These are phyloP conservation scores for Bipolaris sorokiniana DNA, from an alignment of 2,329 filamentous ascomycete species.

Conservation along the genomic window DNA sequence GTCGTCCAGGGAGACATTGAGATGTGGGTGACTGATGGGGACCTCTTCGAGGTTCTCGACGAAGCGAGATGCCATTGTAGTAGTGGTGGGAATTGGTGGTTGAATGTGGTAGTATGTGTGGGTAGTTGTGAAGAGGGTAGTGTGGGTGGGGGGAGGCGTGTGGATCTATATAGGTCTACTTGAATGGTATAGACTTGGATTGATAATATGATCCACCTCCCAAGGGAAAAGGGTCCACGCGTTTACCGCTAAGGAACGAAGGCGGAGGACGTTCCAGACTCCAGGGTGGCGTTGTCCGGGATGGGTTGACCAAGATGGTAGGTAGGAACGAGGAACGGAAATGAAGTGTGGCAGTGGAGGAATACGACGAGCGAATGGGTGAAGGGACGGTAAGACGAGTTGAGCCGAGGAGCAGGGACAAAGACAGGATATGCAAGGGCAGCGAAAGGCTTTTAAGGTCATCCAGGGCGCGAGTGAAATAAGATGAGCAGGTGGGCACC, in stretches of 20 bases:
- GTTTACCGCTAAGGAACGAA: background rate
- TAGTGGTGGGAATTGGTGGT: conserved; percentile 1
- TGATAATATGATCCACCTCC: conserved; percentile 17
- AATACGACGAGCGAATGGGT: background rate
- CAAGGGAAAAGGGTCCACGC: conserved; percentile 1
- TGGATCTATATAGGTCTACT: conserved; percentile 19
- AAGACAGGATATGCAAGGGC: conserved; percentile 13
- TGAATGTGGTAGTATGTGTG: background rate
- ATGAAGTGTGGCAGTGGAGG: conserved; percentile 3
- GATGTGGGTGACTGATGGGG: conserved; percentile 46
- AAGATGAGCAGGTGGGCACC: conserved; percentile 30
- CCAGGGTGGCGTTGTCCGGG: conserved; percentile 15
- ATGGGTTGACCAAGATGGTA: conserved; percentile 3
- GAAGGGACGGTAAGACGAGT: conserved; percentile 3
- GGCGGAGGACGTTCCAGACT: conserved; percentile 12
- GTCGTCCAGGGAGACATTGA: conserved; percentile 50
- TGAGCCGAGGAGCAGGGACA: conserved; percentile 9
- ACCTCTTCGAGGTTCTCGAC: conserved; percentile 49
- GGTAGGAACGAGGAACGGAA: background rate
- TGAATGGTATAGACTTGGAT: conserved; percentile 15
- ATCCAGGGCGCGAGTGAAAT: conserved; percentile 13
- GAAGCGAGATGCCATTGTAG: conserved; percentile 47
- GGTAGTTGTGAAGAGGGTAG: conserved; percentile 2
- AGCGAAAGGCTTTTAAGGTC: conserved; percentile 25
- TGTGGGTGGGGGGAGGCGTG: conserved; percentile 2